Evolutionary conservation across 345 rosid genomes (phyloP).

Genomic region (Heritiera fomes): DNA sequence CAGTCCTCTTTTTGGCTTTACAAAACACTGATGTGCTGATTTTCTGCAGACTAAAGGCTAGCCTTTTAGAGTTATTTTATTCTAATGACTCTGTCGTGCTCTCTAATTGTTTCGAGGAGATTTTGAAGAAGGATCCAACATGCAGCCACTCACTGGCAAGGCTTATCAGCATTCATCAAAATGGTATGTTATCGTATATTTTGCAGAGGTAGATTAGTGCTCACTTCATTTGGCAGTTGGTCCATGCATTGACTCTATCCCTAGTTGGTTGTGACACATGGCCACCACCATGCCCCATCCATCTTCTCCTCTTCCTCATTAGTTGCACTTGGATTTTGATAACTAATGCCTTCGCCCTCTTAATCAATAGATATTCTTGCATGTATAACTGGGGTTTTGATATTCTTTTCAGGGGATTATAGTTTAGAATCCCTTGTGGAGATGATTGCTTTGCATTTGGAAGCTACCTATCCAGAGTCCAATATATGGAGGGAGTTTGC

Average conservation of each 20-base stretch:
- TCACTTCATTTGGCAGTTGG: background rate
- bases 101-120: constrained; percentile 58
- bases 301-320: background rate
- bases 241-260: background rate
- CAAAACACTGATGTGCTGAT: constrained; percentile 1
- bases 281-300: background rate
- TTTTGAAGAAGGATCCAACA: constrained; percentile 71
- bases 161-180: constrained; percentile 58
- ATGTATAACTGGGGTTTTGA: constrained; percentile 7
- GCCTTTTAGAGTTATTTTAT: constrained; percentile 57
- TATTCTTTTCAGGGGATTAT: constrained; percentile 54
- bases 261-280: background rate
- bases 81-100: constrained; percentile 35
- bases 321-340: background rate
- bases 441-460: constrained; percentile 87
- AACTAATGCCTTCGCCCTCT: background rate
- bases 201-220: background rate
- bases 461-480: constrained; percentile 49
- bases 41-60: constrained; percentile 57
- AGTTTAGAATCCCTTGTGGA: constrained; percentile 51
- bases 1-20: background rate
- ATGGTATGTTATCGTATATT: constrained; percentile 38
- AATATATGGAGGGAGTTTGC: constrained; percentile 76
- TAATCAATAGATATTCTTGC: background rate
- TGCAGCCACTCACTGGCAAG: constrained; percentile 53